phyloP scores from a whole-genome alignment of 2,329 filamentous ascomycete species.

The Colletotrichum sp. region DNA sequence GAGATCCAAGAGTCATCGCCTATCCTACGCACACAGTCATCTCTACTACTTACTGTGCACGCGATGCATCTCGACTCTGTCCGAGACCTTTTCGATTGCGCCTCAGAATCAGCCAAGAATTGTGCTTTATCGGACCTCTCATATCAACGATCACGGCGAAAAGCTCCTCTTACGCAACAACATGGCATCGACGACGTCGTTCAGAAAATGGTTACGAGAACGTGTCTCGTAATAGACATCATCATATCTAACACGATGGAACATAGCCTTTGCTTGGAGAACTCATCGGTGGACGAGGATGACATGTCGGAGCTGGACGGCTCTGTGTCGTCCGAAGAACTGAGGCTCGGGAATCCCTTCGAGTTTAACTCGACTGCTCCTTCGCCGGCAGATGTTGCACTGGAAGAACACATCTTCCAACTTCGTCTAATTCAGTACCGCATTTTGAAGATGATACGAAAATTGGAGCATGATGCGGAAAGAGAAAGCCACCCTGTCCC shows the following conservation, averaged over 20 bases:
- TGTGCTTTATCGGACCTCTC: background rate
- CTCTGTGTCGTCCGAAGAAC: background rate
- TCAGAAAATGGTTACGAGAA: background rate
- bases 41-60: background rate
- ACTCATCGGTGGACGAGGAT: background rate
- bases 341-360: background rate
- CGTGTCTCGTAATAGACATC: background rate
- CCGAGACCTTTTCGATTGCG: background rate
- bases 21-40: background rate
- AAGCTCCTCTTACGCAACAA: background rate
- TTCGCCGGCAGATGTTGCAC: background rate
- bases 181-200: background rate
- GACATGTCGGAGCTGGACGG: background rate
- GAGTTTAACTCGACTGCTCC: background rate
- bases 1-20: background rate
- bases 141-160: background rate
- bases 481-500: background rate
- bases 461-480: background rate
- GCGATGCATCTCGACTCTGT: background rate
- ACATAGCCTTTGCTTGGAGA: background rate
- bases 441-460: background rate
- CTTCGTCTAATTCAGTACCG: background rate
- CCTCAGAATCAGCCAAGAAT: background rate
- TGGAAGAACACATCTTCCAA: background rate
- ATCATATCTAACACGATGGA: background rate